Evolutionary conservation across 306 rosid genomes (phyloP).

Genomic region (Citrullus mucosospermus): DNA sequence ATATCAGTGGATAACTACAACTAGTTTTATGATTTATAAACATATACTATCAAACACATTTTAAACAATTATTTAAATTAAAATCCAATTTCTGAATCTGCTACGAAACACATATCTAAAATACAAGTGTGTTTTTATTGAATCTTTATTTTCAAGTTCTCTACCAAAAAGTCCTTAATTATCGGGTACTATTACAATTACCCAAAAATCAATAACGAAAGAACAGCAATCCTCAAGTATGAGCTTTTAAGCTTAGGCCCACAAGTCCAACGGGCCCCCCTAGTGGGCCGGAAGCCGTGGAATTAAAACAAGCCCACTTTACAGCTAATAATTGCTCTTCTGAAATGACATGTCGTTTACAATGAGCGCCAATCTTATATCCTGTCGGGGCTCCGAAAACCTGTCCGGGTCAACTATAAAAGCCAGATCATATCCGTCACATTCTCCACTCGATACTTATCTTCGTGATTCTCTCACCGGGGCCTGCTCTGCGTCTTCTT

Average conservation of each 20-base stretch:
- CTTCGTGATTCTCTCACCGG: neutral
- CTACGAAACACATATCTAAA: too few species aligned
- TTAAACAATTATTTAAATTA: too few species aligned
- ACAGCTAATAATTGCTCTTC: neutral
- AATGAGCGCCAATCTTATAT: neutral
- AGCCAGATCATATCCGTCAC: neutral
- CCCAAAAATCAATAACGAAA: too few species aligned
- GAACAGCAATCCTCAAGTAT: neutral
- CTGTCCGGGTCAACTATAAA: neutral
- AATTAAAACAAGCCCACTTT: neutral
- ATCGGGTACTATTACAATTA: too few species aligned
- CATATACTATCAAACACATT: too few species aligned
- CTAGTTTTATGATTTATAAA: too few species aligned
- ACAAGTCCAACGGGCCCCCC: neutral
- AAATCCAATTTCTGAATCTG: too few species aligned
- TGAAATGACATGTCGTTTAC: neutral
- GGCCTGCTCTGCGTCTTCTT: neutral
- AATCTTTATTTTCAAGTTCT: too few species aligned
- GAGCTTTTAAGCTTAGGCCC: neutral
- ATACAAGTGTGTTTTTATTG: too few species aligned
- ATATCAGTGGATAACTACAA: too few species aligned
- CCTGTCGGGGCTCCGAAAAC: neutral
- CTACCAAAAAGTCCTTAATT: too few species aligned
- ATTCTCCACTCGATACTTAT: constrained; percentile 4
- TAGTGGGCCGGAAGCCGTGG: neutral